These are phyloP conservation scores for Aspergillus incahuasiensis DNA, from an alignment of 495 filamentous ascomycete species.

Conservation along the genomic window DNA sequence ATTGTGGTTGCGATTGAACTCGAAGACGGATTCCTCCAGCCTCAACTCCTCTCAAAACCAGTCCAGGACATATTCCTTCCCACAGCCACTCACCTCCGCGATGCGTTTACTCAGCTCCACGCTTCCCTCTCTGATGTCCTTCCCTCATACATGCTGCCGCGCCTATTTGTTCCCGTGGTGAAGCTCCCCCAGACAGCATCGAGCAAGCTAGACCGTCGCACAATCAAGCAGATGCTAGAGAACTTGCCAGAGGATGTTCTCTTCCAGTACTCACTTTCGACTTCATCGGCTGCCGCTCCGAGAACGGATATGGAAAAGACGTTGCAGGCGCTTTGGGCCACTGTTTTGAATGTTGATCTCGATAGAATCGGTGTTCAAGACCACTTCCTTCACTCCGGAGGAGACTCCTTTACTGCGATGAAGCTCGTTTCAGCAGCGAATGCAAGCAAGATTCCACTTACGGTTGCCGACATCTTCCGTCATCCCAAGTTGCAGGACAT, in stretches of 20 bases:
- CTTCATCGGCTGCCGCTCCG: not conserved
- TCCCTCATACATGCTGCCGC: slow-evolving; percentile 45
- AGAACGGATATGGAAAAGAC: not conserved
- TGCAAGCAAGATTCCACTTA: not conserved
- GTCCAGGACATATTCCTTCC: slow-evolving; percentile 2
- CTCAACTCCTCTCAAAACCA: not conserved
- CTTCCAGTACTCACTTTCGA: slow-evolving; percentile 2
- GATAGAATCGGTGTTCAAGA: slow-evolving; percentile 35
- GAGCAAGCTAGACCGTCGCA: slow-evolving; percentile 40
- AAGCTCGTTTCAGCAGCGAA: slow-evolving; percentile 4
- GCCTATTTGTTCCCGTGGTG: slow-evolving; percentile 30
- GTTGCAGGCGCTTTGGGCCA: slow-evolving; percentile 24
- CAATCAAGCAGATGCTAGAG: slow-evolving; percentile 18
- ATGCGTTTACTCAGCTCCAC: not conserved
- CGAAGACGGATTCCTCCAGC: not conserved
- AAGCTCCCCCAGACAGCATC: slow-evolving; percentile 36
- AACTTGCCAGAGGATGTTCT: slow-evolving; percentile 14
- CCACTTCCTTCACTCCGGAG: slow-evolving; percentile 42
- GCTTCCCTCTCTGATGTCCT: slow-evolving; percentile 2
- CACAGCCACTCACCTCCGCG: not conserved
- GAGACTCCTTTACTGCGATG: slow-evolving; percentile 19
- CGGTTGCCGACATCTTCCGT: not conserved
- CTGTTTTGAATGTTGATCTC: slow-evolving; percentile 32
- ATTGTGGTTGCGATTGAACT: not conserved
- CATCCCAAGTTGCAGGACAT: slow-evolving; percentile 15